phyloP scores from a whole-genome alignment of 2,329 filamentous ascomycete species.

The Aspergillus oerlinghausenensis region DNA sequence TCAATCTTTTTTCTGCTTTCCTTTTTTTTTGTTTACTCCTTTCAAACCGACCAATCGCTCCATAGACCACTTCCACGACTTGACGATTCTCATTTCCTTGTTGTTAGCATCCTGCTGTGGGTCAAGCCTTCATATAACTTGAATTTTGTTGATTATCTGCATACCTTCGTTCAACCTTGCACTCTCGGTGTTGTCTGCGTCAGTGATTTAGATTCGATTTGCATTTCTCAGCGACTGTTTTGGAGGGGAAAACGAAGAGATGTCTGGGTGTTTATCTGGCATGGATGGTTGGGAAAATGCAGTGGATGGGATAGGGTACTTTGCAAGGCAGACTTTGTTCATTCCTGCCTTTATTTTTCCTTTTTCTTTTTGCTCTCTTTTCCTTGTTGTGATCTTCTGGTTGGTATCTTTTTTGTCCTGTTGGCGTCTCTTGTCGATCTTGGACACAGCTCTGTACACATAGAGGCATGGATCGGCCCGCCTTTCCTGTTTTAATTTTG shows the following conservation, averaged over 20 bases:
- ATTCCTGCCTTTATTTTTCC: slow-evolving; percentile 5
- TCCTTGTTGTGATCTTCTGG: not conserved
- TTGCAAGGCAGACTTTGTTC: slow-evolving; percentile 1
- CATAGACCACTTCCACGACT: slow-evolving; percentile 22
- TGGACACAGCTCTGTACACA: slow-evolving; percentile 8
- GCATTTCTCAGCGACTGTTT: slow-evolving; percentile 24
- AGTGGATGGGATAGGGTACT: slow-evolving; percentile 12
- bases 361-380: slow-evolving; percentile 1
- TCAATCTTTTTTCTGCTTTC: slow-evolving; percentile 9
- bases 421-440: slow-evolving; percentile 3
- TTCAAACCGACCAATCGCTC: slow-evolving; percentile 5
- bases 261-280: slow-evolving; percentile 13
- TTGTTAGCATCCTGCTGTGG: slow-evolving; percentile 10
- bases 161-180: not conserved
- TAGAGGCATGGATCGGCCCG: slow-evolving; percentile 1
- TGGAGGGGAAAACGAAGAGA: slow-evolving; percentile 11
- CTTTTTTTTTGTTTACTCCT: slow-evolving; percentile 6
- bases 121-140: slow-evolving; percentile 5
- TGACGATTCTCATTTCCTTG: slow-evolving; percentile 20
- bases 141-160: slow-evolving; percentile 2
- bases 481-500: not conserved
- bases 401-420: not conserved
- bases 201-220: slow-evolving; percentile 14
- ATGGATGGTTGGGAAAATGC: slow-evolving; percentile 15
- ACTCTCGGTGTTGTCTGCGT: slow-evolving; percentile 1